Evolutionary conservation across 2,329 filamentous ascomycete genomes (phyloP), one percentile per base, ranked within the genome.

Genomic region (Decorospora gaudefroyi): DNA sequence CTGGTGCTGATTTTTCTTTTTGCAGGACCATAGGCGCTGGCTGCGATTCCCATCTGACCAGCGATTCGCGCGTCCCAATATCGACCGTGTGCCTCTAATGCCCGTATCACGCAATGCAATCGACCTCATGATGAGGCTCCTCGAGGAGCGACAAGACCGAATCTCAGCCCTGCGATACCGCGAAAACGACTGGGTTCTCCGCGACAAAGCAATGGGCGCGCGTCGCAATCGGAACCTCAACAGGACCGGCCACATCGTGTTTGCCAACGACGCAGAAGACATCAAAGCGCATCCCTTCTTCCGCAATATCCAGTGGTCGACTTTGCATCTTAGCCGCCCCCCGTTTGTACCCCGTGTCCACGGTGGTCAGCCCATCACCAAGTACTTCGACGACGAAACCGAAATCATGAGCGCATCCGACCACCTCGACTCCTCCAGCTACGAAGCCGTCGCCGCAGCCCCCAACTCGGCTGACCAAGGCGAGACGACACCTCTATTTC

Each of bases 221-320:
- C 61, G 65, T 11, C 57, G 57, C 22, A 39, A 56, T 13, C 61
- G 62, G 33, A 68, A 58, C 48, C 49, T 46, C 51, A 63, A 48
- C 55, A 71, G 76, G 47, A 71, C 71, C 42, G 74, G 78, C 19
- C 76, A 83, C 21, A 86, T 87, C 41, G 91, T 97, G 3, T 92
- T 90, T 60, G 77, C 87, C 0, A 81, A 93, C 49, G 91, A 95
- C 61, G 91, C 88, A 1, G 83, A 88, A 53, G 90, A 96, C 42
- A 95, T 97, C 75, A 96, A 95, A 67, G 73, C 78, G 3, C 93
- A 97, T 70, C 81, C 83, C 8, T 97, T 92, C 80, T 97, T 97
- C 74, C 79, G 78, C 43, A 82, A 83, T 35, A 82, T 95, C 11
- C 80, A 82, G 1, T 97, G 90, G 93, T 82, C 87, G 10, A 80